Base-by-base conservation (phyloP, 257 asterid species). In the Solanum tacnaense region DNA sequence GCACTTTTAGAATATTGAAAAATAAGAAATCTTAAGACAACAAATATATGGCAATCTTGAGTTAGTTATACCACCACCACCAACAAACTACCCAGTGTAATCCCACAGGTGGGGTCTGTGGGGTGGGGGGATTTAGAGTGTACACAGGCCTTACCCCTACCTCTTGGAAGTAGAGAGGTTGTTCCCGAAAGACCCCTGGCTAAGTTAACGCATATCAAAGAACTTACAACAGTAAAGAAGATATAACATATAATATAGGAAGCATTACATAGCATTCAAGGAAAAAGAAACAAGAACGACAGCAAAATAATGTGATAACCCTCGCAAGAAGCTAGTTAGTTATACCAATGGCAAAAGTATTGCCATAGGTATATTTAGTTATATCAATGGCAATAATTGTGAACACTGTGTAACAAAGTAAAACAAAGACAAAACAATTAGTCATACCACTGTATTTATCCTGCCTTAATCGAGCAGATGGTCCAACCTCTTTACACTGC, bases 401-500 rank as follows among this genome's bases (percentile, higher is more conserved):
- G 85, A 79, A 27, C 25, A 15, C 7, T 79, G 36, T 41, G 60
- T 44, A 44, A 27, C 85, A 79, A 79, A 79, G 27, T 44, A 44
- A 44, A 79, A 79, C 12, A 32, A 29, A 79, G 67, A 27, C 25
- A 0, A 78, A 84, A 13, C 41, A 87, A 60, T 9, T 44, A 84
- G 72, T 88, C 94, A 84, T 94, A 96, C 99, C 98, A 87, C 98
- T 95, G 90, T 89, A 94, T 88, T 96, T 95, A 87, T 94, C 98
- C 90, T 93, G 98, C 93, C 98, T 94, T 84, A 95, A 93, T 89
- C 92, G 91, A 87, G 94, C 88, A 88, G 94, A 91, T 84, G 96
- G 90, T 75, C 95, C 98, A 78, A 90, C 92, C 89, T 93, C 96
- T 83, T 93, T 90, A 70, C 86, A 84, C 89, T 94, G 99, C 84